Conservation (phyloP, 768 basidiomycete genomes). For the Termitomyces sp. region DNA sequence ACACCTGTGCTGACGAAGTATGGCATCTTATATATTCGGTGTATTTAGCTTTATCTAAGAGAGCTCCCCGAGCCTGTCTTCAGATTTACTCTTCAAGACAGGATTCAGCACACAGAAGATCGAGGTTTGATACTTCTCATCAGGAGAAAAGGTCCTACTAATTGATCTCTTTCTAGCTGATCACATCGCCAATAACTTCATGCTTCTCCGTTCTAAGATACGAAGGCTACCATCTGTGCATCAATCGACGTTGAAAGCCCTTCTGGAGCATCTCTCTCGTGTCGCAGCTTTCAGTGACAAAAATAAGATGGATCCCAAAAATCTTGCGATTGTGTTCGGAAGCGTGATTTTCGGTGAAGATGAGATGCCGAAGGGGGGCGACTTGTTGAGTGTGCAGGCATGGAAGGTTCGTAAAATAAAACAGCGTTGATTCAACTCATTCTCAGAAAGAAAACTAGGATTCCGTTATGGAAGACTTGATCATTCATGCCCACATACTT, state of each 20-base stretch:
- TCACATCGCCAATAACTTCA: slow-evolving; percentile 66
- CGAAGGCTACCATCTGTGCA: slow-evolving; percentile 79
- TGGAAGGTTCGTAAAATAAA: slow-evolving; percentile 49
- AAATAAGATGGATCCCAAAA: slow-evolving; percentile 95
- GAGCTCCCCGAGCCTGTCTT: slow-evolving; percentile 90
- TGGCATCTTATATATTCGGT: not conserved
- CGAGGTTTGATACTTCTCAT: slow-evolving; percentile 40
- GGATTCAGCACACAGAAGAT: slow-evolving; percentile 75
- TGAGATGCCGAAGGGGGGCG: slow-evolving; percentile 72
- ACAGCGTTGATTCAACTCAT: not conserved
- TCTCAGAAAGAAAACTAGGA: slow-evolving; percentile 22
- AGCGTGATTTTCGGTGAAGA: slow-evolving; percentile 90
- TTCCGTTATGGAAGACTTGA: slow-evolving; percentile 79
- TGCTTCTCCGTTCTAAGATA: slow-evolving; percentile 80
- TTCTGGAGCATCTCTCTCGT: slow-evolving; percentile 78
- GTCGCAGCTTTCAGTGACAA: slow-evolving; percentile 60
- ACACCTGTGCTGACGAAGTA: not conserved
- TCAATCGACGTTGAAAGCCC: slow-evolving; percentile 73
- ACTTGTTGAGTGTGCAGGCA: slow-evolving; percentile 69
- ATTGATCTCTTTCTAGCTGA: slow-evolving; percentile 44
- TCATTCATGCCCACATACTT: slow-evolving; percentile 58
- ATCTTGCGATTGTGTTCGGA: slow-evolving; percentile 87
- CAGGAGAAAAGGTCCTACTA: not conserved
- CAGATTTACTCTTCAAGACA: slow-evolving; percentile 71
- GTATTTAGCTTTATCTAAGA: slow-evolving; percentile 63